Percentiles rank a stretch among this genome's conserved stretches.
phyloP scores from a whole-genome alignment of 352 stramenopile species.

The Pythium coloratum region DNA sequence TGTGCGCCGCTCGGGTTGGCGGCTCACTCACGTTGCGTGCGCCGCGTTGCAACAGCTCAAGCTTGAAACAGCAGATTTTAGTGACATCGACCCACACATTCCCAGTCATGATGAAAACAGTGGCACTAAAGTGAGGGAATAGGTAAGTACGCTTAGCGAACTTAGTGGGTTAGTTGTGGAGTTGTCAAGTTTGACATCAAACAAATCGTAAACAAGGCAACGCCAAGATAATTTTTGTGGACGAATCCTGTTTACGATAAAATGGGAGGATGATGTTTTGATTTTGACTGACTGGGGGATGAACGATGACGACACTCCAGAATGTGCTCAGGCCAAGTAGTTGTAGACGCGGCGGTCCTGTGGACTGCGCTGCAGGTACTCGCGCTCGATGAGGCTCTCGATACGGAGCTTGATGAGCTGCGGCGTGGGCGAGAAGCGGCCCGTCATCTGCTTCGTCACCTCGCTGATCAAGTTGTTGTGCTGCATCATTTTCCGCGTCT shows the following conservation, averaged over 20 bases:
- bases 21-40: neutral
- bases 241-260: slow-evolving; percentile 2
- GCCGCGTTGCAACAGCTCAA: slow-evolving; percentile 25
- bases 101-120: neutral
- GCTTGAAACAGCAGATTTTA: slow-evolving; percentile 3
- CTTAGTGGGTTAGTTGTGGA: neutral
- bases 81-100: slow-evolving; percentile 7
- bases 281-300: neutral
- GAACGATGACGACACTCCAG: neutral
- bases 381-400: slow-evolving; percentile 98
- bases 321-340: slow-evolving; percentile 93
- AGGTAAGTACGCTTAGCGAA: slow-evolving; percentile 16
- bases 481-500: slow-evolving; percentile 91
- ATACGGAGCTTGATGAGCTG: slow-evolving; percentile 98
- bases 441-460: slow-evolving; percentile 82
- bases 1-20: slow-evolving; percentile 1
- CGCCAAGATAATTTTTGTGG: neutral
- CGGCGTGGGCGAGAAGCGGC: slow-evolving; percentile 76
- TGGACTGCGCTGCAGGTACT: slow-evolving; percentile 97
- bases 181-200: neutral
- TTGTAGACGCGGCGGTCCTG: slow-evolving; percentile 94
- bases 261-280: slow-evolving; percentile 1
- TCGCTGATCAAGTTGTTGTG: slow-evolving; percentile 93
- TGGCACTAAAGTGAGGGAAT: slow-evolving; percentile 16
- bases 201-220: neutral